These are phyloP conservation scores for Stereocaulon alpinum DNA, from an alignment of 495 filamentous ascomycete species.

Conservation along the genomic window DNA sequence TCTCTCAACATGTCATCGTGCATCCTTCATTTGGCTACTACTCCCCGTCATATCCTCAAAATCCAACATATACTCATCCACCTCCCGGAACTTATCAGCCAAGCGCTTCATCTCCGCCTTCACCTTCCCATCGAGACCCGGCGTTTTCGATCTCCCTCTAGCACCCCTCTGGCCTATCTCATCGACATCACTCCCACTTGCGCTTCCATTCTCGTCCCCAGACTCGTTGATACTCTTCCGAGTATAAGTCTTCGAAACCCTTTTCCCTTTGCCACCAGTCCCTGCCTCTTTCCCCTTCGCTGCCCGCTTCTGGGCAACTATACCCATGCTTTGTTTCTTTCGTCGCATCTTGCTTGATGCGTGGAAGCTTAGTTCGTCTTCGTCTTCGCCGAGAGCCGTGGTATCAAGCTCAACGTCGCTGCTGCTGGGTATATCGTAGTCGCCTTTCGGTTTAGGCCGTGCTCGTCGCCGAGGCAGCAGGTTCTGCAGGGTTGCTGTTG, in stretches of 20 bases:
- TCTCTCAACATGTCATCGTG: conserved; percentile 19
- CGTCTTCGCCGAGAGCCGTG: conserved; percentile 16
- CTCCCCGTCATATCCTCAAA: conserved; percentile 45
- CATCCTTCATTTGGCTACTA: conserved; percentile 29
- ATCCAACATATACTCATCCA: conserved; percentile 53
- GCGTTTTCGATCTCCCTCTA: conserved; percentile 3
- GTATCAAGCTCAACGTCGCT: conserved; percentile 20
- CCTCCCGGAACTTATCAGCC: conserved; percentile 43
- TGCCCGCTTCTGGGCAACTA: neutral
- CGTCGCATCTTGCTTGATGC: conserved; percentile 10
- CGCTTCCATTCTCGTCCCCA: conserved; percentile 1
- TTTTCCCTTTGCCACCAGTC: neutral
- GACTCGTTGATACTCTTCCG: conserved; percentile 12
- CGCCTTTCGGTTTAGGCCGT: conserved; percentile 6
- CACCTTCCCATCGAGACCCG: conserved; percentile 5
- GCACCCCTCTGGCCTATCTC: neutral
- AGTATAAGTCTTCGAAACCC: conserved; percentile 15
- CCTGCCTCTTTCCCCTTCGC: conserved; percentile 6
- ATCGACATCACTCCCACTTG: neutral
- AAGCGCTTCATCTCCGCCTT: conserved; percentile 22
- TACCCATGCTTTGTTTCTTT: conserved; percentile 3
- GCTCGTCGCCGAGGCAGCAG: conserved; percentile 22
- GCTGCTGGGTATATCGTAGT: conserved; percentile 22
- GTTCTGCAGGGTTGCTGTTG: conserved; percentile 23
- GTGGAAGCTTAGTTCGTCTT: conserved; percentile 22